A percentile compares a stretch with the other conserved stretches of the same genome.
Conservation (phyloP, 2,329 filamentous ascomycete species). For the Ascomycota sp. region DNA sequence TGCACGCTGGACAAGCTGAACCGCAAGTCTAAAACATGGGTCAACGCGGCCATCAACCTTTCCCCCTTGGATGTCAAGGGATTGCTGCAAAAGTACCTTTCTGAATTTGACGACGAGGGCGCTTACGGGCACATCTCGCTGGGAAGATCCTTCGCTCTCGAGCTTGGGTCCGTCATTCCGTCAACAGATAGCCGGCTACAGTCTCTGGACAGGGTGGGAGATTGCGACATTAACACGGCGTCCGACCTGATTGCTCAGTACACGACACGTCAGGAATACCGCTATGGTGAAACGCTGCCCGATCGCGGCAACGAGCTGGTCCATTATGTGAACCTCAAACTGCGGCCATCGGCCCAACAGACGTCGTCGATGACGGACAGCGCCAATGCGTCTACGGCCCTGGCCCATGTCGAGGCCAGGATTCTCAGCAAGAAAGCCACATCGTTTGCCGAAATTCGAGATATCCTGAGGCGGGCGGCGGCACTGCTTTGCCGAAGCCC, state of each 20-base stretch:
- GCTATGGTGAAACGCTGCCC: constrained; percentile 56
- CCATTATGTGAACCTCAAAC: constrained; percentile 32
- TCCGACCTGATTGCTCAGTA: constrained; percentile 96
- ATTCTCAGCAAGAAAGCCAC: constrained; percentile 47
- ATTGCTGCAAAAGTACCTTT: constrained; percentile 82
- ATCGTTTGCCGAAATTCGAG: constrained; percentile 51
- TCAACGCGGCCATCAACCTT: constrained; percentile 55
- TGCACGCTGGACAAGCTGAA: constrained; percentile 60
- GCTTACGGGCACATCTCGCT: constrained; percentile 80
- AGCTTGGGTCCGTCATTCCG: constrained; percentile 75
- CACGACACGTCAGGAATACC: constrained; percentile 86
- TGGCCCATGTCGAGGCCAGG: constrained; percentile 51
- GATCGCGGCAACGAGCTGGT: constrained; percentile 46
- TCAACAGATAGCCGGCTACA: constrained; percentile 64
- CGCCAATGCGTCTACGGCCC: constrained; percentile 36
- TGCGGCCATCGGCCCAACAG: constrained; percentile 23
- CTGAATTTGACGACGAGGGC: constrained; percentile 79
- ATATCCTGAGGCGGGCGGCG: constrained; percentile 65
- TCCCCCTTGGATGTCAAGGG: constrained; percentile 89
- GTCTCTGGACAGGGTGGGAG: constrained; percentile 55
- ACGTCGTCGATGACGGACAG: constrained; percentile 26
- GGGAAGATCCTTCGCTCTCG: constrained; percentile 78
- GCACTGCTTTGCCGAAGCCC: constrained; percentile 62
- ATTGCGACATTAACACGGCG: constrained; percentile 63
- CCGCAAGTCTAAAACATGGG: constrained; percentile 57